These are phyloP conservation scores for Chalciporus sp. DNA, from an alignment of 1,284 basidiomycete species.

Conservation along the genomic window DNA sequence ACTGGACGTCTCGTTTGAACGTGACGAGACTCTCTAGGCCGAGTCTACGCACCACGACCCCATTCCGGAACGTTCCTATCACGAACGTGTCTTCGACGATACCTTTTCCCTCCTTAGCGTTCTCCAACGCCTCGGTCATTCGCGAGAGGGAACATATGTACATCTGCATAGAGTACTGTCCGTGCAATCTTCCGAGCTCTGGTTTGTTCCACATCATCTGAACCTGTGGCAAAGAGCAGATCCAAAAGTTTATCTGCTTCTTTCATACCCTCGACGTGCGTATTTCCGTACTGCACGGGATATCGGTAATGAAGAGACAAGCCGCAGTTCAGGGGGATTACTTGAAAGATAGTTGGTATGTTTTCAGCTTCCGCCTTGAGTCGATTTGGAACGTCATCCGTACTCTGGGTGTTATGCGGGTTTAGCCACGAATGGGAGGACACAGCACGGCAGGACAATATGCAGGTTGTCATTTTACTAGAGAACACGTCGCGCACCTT, in stretches of 20 bases:
- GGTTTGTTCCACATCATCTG: slow-evolving; percentile 63
- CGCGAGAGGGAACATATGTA: slow-evolving; percentile 39
- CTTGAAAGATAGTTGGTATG: slow-evolving; percentile 68
- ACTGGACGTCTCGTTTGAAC: slow-evolving; percentile 87
- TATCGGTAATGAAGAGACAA: background rate
- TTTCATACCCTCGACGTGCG: slow-evolving; percentile 73
- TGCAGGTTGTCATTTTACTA: slow-evolving; percentile 1
- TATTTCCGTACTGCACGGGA: slow-evolving; percentile 68
- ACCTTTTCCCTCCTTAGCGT: slow-evolving; percentile 23
- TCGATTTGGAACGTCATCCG: slow-evolving; percentile 89
- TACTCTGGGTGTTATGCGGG: slow-evolving; percentile 61
- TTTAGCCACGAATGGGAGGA: slow-evolving; percentile 51
- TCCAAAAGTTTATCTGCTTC: slow-evolving; percentile 73
- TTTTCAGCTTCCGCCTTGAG: slow-evolving; percentile 73
- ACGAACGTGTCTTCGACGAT: slow-evolving; percentile 91
- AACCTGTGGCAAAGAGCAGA: slow-evolving; percentile 70
- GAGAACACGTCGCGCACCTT: slow-evolving; percentile 51
- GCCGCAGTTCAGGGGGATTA: slow-evolving; percentile 29
- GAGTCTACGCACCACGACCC: slow-evolving; percentile 74
- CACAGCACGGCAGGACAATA: slow-evolving; percentile 46
- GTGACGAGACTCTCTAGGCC: slow-evolving; percentile 94
- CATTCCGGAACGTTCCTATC: slow-evolving; percentile 93
- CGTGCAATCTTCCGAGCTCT: slow-evolving; percentile 52
- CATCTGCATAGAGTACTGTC: slow-evolving; percentile 78
- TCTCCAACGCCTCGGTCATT: slow-evolving; percentile 35